phyloP scores from a whole-genome alignment of 352 stramenopile genomes.

The Ophiocytium majus region DNA sequence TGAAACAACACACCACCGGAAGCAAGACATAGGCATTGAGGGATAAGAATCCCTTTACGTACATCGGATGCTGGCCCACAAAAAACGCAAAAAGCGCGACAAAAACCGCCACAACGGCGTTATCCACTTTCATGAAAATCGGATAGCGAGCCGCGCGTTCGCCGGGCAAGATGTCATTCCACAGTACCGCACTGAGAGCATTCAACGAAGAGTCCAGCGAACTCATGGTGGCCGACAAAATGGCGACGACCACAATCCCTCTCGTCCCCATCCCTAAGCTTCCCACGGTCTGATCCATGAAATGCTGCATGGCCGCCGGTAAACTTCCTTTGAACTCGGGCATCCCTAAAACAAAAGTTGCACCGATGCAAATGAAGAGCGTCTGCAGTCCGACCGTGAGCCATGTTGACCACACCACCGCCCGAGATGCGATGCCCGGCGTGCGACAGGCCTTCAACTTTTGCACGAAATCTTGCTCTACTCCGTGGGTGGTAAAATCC shows the following conservation, averaged over 20 bases:
- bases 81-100: not conserved
- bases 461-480: not conserved
- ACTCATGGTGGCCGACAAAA: conserved; percentile 7
- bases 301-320: not conserved
- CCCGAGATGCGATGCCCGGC: not conserved
- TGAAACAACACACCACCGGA: no score
- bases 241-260: not conserved
- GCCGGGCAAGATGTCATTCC: not conserved
- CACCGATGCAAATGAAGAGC: not conserved
- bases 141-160: not conserved
- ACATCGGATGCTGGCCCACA: not conserved
- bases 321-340: not conserved
- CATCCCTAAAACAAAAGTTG: not conserved
- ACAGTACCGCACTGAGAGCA: not conserved
- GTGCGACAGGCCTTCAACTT: not conserved
- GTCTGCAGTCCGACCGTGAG: not conserved
- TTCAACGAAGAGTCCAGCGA: not conserved
- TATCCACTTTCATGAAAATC: not conserved
- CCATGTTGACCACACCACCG: not conserved
- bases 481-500: not conserved
- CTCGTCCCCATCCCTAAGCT: not conserved
- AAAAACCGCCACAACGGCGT: not conserved
- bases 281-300: not conserved
- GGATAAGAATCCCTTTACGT: not conserved
- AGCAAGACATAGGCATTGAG: not conserved